Evolutionary conservation across 140 eudicot species (phyloP), one percentile per base, ranked within the genome.

Genomic region (Stevia rebaudiana): DNA sequence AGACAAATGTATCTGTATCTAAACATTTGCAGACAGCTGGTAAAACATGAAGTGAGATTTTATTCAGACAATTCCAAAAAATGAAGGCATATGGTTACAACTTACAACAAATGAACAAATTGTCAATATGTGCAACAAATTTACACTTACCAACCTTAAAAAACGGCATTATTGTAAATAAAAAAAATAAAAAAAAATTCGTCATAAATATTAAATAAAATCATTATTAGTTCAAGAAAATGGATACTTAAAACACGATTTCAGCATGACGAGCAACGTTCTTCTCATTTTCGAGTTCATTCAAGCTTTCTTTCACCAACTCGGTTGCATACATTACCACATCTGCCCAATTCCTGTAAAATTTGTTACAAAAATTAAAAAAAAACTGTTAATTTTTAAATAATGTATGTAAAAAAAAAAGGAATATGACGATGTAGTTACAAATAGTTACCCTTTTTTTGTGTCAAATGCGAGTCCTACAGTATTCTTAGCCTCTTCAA

Each of bases 391-490:
- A 0, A 46, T 2, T 17, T 56, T 11, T 35, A 46, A 12, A 12
- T 39, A 0, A 4, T 5, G 47, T n/a, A 36, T 1, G 11, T 35
- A 0, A 2, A 15, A 28, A 25, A 69, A 41, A n/a, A 4, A 0
- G 2, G 19, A 11, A 25, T 43, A 19, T 25, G 2, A 18, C 11
- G n/a, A 44, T 6, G 9, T 16, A 43, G 48, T 2, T 11, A 52
- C 5, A 21, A 18, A 15, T 11, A 12, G 3, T 39, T 64, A 87
- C 95, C 89, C 95, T 68, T 81, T 84, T 31, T 42, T 51, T 44
- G 95, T 78, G 81, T 89, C 77, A 58, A 89, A 89, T 5, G 79
- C 65, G 17, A 89, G 88, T 19, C 97, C 95, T 0, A 89, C 95
- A 4, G 90, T 89, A 18, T 70, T 21, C 74, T 83, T 89, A 59